A percentile compares a stretch with the other conserved stretches of the same genome.
Evolutionary conservation across 2,329 filamentous ascomycete species (phyloP).

Genomic region (Phialemoniopsis sp.): DNA sequence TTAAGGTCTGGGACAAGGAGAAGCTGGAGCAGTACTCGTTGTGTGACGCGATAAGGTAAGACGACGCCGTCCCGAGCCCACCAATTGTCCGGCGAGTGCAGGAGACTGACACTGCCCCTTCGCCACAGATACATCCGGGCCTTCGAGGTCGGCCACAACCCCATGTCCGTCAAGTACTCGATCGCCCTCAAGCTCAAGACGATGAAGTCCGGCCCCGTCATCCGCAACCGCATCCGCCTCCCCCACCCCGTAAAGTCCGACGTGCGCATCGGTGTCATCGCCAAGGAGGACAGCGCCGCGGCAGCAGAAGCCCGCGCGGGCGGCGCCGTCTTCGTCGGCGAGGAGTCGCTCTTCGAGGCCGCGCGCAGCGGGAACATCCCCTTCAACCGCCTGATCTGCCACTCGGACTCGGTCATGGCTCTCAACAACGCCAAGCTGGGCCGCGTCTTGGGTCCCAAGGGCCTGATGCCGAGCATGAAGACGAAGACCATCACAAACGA

Average conservation of each 20-base stretch:
- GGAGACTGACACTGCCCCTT: too few species aligned
- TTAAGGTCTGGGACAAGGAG: constrained; percentile 62
- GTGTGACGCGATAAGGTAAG: constrained; percentile 91
- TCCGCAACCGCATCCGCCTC: constrained; percentile 83
- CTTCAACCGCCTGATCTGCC: constrained; percentile 88
- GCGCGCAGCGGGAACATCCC: constrained; percentile 72
- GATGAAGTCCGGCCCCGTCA: constrained; percentile 76
- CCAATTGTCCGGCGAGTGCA: too few species aligned
- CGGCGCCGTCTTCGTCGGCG: constrained; percentile 79
- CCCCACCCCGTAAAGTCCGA: constrained; percentile 89
- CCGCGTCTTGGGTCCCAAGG: constrained; percentile 78
- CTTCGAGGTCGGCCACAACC: constrained; percentile 80
- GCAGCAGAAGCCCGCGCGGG: constrained; percentile 71
- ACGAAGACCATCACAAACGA: constrained; percentile 84
- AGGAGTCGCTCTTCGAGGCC: constrained; percentile 78
- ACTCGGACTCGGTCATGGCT: constrained; percentile 70
- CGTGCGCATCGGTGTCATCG: constrained; percentile 85
- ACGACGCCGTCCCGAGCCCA: too few species aligned
- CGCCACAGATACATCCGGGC: constrained; percentile 93
- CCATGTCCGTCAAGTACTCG: constrained; percentile 79
- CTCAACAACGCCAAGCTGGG: constrained; percentile 79
- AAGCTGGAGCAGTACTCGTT: constrained; percentile 72
- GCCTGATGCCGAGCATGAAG: constrained; percentile 89
- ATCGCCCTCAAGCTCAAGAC: constrained; percentile 79
- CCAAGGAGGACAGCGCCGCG: constrained; percentile 71